These are phyloP conservation scores for Podila minutissima DNA, from an alignment of 192 early-diverging fungal species.

Conservation along the genomic window DNA sequence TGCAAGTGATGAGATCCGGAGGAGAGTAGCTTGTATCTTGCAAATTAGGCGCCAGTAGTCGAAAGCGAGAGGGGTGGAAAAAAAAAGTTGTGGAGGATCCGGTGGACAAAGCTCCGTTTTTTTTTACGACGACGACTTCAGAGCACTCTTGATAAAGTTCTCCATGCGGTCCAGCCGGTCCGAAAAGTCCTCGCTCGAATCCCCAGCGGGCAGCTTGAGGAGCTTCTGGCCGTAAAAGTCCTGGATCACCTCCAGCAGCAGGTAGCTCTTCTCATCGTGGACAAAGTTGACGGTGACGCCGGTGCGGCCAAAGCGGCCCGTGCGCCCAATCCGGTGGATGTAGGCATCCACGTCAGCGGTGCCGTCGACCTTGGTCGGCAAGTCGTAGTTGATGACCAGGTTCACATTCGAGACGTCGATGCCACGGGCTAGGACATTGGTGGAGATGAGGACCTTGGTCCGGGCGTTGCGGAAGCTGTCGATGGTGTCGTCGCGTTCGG, in stretches of 20 bases:
- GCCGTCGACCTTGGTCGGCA: slow-evolving; percentile 69
- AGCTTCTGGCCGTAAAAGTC: slow-evolving; percentile 78
- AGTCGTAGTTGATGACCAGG: slow-evolving; percentile 96
- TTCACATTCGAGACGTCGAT: slow-evolving; percentile 97
- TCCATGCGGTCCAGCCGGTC: slow-evolving; percentile 23
- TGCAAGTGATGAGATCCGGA: too few species aligned
- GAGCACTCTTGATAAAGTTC: slow-evolving; percentile 11
- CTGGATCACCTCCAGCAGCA: slow-evolving; percentile 82
- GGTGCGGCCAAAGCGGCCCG: slow-evolving; percentile 93
- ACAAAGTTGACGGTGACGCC: slow-evolving; percentile 98
- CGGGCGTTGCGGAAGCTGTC: slow-evolving; percentile 62
- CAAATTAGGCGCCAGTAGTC: too few species aligned
- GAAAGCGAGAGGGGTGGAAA: too few species aligned
- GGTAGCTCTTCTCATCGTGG: slow-evolving; percentile 71
- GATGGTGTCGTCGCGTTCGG: slow-evolving; percentile 75
- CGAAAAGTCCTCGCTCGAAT: background rate
- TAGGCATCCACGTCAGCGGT: slow-evolving; percentile 89
- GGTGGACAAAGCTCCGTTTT: too few species aligned
- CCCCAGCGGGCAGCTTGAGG: slow-evolving; percentile 65
- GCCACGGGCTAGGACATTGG: slow-evolving; percentile 75
- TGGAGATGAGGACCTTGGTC: slow-evolving; percentile 68
- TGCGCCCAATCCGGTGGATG: slow-evolving; percentile 96
- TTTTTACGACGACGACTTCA: slow-evolving; percentile 10
- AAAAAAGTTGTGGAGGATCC: too few species aligned
- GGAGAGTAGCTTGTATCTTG: too few species aligned